Base-by-base conservation (phyloP, 2,329 filamentous ascomycete genomes). In the Scedosporium minutisporum region DNA sequence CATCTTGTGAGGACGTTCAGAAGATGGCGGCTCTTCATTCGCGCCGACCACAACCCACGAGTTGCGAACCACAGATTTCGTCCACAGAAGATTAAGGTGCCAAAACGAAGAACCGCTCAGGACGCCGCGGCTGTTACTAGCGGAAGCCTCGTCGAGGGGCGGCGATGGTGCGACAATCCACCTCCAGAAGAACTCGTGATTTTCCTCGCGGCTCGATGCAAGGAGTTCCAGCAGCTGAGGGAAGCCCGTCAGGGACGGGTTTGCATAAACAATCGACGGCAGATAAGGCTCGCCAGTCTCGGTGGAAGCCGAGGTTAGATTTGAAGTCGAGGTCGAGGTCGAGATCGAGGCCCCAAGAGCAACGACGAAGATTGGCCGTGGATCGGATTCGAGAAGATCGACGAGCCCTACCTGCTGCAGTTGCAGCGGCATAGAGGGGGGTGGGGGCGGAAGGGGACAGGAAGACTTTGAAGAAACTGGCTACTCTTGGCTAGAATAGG, bases 311-410 rank as follows among this genome's bases (percentile, higher is more conserved):
- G 57, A 46, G 27, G 53, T 46, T 27, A 51, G 42, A 44, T 29
- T 57, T 44, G 57, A 27, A n/a, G 42, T 23, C 55, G 57, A 27
- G 25, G 42, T 23, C 4, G 57, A 10, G 48, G 42, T 57, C 46
- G 57, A 53, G 25, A 53, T 29, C 12, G 57, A 25, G 18, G 51
- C 38, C 23, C 59, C 59, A 42, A 65, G 44, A 33, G 48, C 58
- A 57, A 75, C 72, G 62, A 78, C 69, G 55, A 79, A 79, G 53
- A 74, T 74, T 61, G 77, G 75, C 62, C 77, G 72, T 33, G 75
- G 74, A 64, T 79, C 77, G 64, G 70, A 72, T 64, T 74, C 70
- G 65, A 78, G 71, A 12, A 79, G 71, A 66, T 77, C 75, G 63
- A 74, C 67, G 60, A 77, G 71, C 68, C 72, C 72, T n/a, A 57